Conservation (phyloP, 306 rosid species). For the Luffa acutangula region DNA sequence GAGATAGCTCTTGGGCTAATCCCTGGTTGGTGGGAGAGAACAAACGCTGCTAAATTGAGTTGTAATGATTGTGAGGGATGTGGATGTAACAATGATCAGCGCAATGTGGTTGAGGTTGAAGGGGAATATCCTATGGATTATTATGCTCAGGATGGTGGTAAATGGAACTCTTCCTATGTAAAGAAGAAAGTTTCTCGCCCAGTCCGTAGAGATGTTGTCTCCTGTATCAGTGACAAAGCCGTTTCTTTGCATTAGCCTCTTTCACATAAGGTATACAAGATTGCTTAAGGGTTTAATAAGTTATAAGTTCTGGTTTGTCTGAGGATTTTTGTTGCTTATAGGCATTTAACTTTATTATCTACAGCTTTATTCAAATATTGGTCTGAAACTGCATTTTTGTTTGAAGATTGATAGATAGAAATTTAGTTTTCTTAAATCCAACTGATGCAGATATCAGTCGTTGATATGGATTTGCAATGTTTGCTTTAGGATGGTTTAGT, state of each 20-base stretch:
- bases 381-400: neutral
- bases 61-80: slow-evolving; percentile 27
- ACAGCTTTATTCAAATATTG: neutral
- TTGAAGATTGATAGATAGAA: neutral
- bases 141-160: slow-evolving; percentile 87
- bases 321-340: neutral
- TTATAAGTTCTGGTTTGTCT: neutral
- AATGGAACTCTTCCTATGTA: slow-evolving; percentile 81
- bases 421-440: neutral
- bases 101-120: slow-evolving; percentile 10
- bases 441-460: neutral
- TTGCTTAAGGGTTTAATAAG: neutral
- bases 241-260: neutral
- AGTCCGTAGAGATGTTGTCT: slow-evolving; percentile 20
- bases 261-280: neutral
- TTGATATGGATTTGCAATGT: neutral
- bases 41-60: slow-evolving; percentile 13
- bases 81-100: slow-evolving; percentile 5
- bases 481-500: neutral
- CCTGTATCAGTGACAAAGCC: slow-evolving; percentile 1
- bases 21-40: slow-evolving; percentile 93
- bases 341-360: neutral
- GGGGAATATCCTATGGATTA: slow-evolving; percentile 93
- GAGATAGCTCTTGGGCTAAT: slow-evolving; percentile 73
- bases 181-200: slow-evolving; percentile 47